Evolutionary conservation across 2,329 filamentous ascomycete genomes (phyloP), one percentile per base, ranked within the genome.

Genomic region (Botryotinia convoluta): DNA sequence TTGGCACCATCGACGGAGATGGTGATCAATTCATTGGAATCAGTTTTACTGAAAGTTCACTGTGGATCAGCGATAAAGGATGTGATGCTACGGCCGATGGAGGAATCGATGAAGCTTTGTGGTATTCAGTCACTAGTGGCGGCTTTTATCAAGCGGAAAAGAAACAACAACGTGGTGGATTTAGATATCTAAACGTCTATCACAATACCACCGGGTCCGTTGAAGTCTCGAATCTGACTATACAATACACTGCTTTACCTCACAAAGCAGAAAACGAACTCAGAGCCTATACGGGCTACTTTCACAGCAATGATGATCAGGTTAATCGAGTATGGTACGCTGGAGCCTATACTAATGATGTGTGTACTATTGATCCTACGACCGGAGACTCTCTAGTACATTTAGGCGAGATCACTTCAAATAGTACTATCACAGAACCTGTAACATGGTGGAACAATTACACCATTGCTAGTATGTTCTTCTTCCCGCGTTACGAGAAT

Each of bases 251-350:
- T 51, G 83, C 84, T 75, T 80, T 83, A 65, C 83, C 82, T 0
- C 83, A 80, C 79, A 82, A 59, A 20, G 48, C 65, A 44, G 62
- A 67, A 57, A 39, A 69, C 18, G 75, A 85, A 51, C 75, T 84
- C 8, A 81, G 81, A 1, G 35, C 69, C 26, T 88, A 88, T 74
- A 83, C 85, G 62, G 87, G 87, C n/a, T 88, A 87, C 75, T 88
- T 88, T 74, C 82, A 86, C 74, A 84, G 81, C 72, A 83, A 81
- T 59, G 84, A 85, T 74, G 83, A 85, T 14, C 77, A 86, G 37
- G 81, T 90, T 68, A 89, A 89, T 77, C 82, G 84, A 4, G 84
- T 87, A 69, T 87, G 86, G 85, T 87, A 87, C 77, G 81, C 81
- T 87, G 64, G 82, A 29, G 72, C 84, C 8, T 85, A 85, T 72